Conservation (phyloP, 2,329 filamentous ascomycete species). For the Didymella glomerata region DNA sequence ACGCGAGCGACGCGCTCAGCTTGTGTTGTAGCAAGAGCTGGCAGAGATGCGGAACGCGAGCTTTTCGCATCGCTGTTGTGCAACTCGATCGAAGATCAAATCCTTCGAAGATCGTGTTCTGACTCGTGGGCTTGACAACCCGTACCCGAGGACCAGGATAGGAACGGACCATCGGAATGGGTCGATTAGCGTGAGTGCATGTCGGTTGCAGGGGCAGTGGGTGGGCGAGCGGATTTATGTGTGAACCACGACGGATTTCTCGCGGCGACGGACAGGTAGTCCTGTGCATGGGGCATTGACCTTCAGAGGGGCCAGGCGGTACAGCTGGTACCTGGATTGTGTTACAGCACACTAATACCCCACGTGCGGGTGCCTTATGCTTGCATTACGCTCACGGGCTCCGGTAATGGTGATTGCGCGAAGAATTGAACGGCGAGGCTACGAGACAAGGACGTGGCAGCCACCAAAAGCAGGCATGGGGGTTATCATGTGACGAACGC, state of each 20-base stretch:
- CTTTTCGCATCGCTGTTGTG: constrained; percentile 16
- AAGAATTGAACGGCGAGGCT: constrained; percentile 10
- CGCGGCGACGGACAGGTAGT: not conserved
- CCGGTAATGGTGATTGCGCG: not conserved
- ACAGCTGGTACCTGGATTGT: not conserved
- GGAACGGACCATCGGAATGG: constrained; percentile 11
- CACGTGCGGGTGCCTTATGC: not conserved
- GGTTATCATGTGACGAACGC: constrained; percentile 10
- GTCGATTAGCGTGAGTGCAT: constrained; percentile 10
- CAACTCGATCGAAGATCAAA: constrained; percentile 13
- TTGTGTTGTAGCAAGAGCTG: constrained; percentile 1
- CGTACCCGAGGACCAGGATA: constrained; percentile 16
- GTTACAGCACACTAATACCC: not conserved
- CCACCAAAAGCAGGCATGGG: not conserved
- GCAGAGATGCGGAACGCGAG: constrained; percentile 1
- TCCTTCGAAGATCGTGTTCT: constrained; percentile 11
- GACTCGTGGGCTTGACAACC: constrained; percentile 18
- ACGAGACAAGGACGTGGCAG: constrained; percentile 8
- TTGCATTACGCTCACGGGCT: not conserved
- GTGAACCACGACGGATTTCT: not conserved
- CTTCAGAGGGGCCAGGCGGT: not conserved
- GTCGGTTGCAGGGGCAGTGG: not conserved
- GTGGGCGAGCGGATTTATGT: not conserved
- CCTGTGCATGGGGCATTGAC: not conserved
- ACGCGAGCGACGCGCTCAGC: constrained; percentile 11